Evolutionary conservation across 257 asterid species (phyloP), one percentile per base, ranked within the genome.

Genomic region (Primulina huaijiensis): DNA sequence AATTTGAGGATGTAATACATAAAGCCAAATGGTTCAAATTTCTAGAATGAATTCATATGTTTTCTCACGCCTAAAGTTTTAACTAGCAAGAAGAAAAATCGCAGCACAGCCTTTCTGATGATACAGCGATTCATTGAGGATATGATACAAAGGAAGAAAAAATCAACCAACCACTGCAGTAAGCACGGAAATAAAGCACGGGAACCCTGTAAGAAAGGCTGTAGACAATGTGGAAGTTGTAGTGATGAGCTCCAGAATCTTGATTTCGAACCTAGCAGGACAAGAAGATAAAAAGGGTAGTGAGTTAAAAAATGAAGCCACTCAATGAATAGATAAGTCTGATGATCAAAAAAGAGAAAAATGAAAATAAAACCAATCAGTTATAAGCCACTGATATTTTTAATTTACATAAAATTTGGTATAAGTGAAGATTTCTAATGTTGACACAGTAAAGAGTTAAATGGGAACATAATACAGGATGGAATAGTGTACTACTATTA

Each of bases 181-280:
- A 87, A 81, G 93, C 96, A 65, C 89, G 96, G 65, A 90, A 88
- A 73, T 88, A 88, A 8, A 92, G 89, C 75, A 90, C 90, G 4
- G 98, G 97, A 72, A 90, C 98, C 84, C 84, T 82, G 76, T 87
- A 92, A 6, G 96, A 87, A 70, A 86, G 76, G 77, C 82, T 90
- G 75, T 88, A 90, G 60, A 86, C 81, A 2, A 77, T 80, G 69
- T 92, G 96, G 82, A 92, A 86, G 78, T 92, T 96, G 37, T 84
- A 92, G 75, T 65, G 76, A 76, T 83, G 89, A 72, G 70, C 82
- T 77, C 68, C 83, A 19, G 38, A 64, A 19, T 65, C 83, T 67
- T 74, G 69, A 55, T 69, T 65, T 25, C 74, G 82, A 68, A 75
- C 90, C 98, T 92, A 73, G 80, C 67, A 74, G 61, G 66, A 66